Base-by-base conservation (phyloP, 2,329 filamentous ascomycete genomes). In the Hymenoscyphus fructigenus region DNA sequence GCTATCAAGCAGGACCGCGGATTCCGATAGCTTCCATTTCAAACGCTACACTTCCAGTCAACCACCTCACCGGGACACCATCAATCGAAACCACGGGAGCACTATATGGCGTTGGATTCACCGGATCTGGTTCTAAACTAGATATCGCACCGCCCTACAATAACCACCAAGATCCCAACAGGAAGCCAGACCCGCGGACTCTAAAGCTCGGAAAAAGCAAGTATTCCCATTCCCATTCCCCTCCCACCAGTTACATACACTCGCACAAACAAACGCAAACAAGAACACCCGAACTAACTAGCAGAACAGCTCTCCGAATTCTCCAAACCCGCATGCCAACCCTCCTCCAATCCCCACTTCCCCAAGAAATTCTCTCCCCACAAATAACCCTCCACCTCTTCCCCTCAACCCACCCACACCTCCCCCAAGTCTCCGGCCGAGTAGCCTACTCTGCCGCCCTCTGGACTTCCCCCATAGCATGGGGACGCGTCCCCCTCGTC, bases 391-490 rank as follows among this genome's bases (percentile, higher is more conserved):
- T 90, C 53, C 85, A 88, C 75, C 85, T 91, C 69, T 91, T 91
- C 76, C 88, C 88, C 44, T 86, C 87, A 32, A 95, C 91, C 0
- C 91, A 96, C 73, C 92, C 91, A 2, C 90, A 94, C 76, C 91
- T 99, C 2, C 95, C 95, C 38, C 91, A 88, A n/a, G 95, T 98
- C 50, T 92, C 91, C 32, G 95, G 95, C 61, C 88, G 91, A 57
- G 90, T 97, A 41, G 90, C 92, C 58, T 99, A 99, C 77, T 91
- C 91, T 41, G 94, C 95, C 20, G 95, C 95, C 2, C 82, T 99
- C 44, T 98, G 93, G 93, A 97, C 95, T 0, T 93, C 93, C 0
- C 95, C 95, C 0, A 90, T 99, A 60, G 94, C 93, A 34, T 99
- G 95, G 95, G 96, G 96, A 73, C 88, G 91, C 32, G 85, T 99